Evolutionary conservation across 768 basidiomycete species (phyloP).

Genomic region (Suillus weaverae): DNA sequence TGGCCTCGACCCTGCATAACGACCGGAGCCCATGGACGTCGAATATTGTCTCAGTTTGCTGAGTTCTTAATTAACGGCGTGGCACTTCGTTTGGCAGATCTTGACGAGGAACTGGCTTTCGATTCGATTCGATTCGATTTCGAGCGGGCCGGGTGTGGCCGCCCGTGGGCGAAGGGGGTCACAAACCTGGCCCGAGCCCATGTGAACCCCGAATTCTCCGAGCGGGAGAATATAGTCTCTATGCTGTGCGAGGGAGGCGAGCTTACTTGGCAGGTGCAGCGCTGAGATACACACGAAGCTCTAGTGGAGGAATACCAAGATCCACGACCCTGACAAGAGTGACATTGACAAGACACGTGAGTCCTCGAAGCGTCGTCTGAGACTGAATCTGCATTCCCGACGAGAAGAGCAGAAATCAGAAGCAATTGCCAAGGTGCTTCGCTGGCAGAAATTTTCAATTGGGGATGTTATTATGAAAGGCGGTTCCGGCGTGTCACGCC

Average conservation of each 20-base stretch:
- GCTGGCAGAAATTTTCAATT: neutral
- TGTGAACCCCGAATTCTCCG: neutral
- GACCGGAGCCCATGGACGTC: neutral
- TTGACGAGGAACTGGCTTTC: slow-evolving; percentile 2
- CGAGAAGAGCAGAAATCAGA: neutral
- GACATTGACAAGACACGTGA: slow-evolving; percentile 3
- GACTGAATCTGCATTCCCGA: slow-evolving; percentile 1
- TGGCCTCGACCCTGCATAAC: neutral
- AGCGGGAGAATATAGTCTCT: neutral
- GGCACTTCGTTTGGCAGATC: neutral
- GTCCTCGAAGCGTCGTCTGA: neutral
- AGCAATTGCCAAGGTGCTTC: neutral
- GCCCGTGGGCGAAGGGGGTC: neutral
- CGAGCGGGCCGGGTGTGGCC: neutral
- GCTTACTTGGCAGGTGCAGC: neutral
- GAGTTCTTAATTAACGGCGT: slow-evolving; percentile 1
- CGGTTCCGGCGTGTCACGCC: neutral
- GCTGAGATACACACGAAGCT: neutral
- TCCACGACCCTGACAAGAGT: neutral
- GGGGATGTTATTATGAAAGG: neutral
- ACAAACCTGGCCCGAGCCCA: neutral
- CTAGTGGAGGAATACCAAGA: neutral
- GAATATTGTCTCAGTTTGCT: neutral
- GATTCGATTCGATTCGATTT: neutral
- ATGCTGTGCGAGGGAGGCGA: neutral